These are phyloP conservation scores for Fusarium sp. DNA, from an alignment of 2,329 filamentous ascomycete genomes.

Conservation along the genomic window DNA sequence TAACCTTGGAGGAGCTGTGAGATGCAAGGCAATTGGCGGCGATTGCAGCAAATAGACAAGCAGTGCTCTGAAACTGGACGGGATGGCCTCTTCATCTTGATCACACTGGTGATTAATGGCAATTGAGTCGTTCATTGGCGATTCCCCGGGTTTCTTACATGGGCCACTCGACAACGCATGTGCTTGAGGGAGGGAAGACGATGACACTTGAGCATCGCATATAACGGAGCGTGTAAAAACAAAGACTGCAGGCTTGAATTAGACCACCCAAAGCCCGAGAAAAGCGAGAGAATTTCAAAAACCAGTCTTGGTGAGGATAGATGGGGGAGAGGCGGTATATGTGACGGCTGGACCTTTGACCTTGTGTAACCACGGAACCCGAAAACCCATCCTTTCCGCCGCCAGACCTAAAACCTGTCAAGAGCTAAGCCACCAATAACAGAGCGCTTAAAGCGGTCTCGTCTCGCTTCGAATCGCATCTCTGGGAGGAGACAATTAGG, in stretches of 20 bases:
- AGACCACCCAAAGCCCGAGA: neutral
- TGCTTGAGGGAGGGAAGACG: neutral
- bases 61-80: no score
- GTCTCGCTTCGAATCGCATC: neutral
- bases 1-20: no score
- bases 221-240: neutral
- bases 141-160: no score
- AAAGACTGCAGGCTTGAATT: neutral
- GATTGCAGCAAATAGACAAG: no score
- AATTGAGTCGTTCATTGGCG: no score
- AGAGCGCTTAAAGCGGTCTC: slow-evolving; percentile 2
- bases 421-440: neutral
- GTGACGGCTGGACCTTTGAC: neutral
- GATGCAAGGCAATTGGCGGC: no score
- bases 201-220: neutral
- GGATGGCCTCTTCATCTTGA: no score
- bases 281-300: neutral
- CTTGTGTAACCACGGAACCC: neutral
- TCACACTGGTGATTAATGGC: no score
- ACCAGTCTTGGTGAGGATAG: neutral
- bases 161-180: neutral
- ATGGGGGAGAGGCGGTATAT: slow-evolving; percentile 1
- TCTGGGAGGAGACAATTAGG: neutral
- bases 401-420: neutral
- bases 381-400: neutral